Evolutionary conservation across 768 basidiomycete genomes (phyloP).

Genomic region (Russula virescens): DNA sequence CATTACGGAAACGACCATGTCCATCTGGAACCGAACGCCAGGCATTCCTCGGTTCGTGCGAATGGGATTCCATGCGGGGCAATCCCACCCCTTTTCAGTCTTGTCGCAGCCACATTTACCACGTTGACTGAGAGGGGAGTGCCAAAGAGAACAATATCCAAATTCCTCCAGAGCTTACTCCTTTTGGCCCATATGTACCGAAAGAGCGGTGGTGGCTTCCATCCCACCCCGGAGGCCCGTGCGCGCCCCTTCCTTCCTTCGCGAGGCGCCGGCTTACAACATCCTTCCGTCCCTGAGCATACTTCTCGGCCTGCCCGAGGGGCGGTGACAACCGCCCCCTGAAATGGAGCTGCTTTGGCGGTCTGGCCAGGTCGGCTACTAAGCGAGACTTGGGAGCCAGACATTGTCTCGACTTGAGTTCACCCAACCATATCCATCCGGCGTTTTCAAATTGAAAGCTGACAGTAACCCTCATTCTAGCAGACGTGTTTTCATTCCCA

Average conservation of each 20-base stretch:
- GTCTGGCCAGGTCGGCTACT: background rate
- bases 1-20: slow-evolving; percentile 9
- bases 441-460: background rate
- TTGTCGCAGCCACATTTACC: slow-evolving; percentile 3
- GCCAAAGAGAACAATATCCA: slow-evolving; percentile 1
- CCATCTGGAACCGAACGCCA: slow-evolving; percentile 4
- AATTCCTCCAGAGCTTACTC: slow-evolving; percentile 13
- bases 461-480: background rate
- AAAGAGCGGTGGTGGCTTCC: background rate
- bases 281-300: background rate
- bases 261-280: background rate
- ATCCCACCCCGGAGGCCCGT: slow-evolving; percentile 1
- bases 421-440: background rate
- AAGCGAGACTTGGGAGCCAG: background rate
- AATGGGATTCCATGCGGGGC: slow-evolving; percentile 4
- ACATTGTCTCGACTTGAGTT: background rate
- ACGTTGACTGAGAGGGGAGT: background rate
- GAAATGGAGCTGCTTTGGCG: background rate
- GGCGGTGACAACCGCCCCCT: background rate
- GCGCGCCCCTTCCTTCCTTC: background rate
- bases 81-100: slow-evolving; percentile 4
- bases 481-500: background rate
- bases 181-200: slow-evolving; percentile 6
- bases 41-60: slow-evolving; percentile 3
- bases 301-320: background rate